Base-by-base conservation (phyloP, 768 basidiomycete genomes). In the Leucosporidium yakuticum region DNA sequence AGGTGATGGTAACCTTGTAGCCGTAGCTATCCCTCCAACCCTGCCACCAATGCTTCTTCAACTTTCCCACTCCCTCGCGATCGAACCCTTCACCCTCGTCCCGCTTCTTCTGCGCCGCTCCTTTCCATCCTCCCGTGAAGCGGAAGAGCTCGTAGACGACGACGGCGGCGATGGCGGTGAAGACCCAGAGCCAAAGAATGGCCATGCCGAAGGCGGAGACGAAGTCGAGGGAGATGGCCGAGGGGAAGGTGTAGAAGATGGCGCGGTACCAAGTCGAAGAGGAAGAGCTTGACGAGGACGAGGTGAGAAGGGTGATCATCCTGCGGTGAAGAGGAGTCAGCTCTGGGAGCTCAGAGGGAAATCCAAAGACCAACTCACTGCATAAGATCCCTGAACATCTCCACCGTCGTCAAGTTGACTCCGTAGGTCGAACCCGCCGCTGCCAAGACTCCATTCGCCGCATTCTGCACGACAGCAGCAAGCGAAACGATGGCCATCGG, bases 141-240 rank as follows among this genome's bases (percentile, higher is more conserved):
- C 81, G 81, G 69, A 82, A 81, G 75, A 90, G 88, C 64, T 82
- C 81, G 76, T 81, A 87, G 9, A 90, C 81, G 17, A 87, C 79
- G 25, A 80, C 27, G 4, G 75, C 4, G 36, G 85, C 80, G 44
- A 89, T 74, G 44, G 77, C 64, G 80, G 87, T 83, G 69, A 88
- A 84, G 44, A 86, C 76, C 29, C 83, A 64, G 29, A 91, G 82
- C 70, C 86, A 84, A 31, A 87, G 71, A 8, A 89, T 78, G 0
- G 87, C 86, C 74, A 85, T 82, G 20, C 83, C 79, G 23, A 86
- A 78, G 8, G 84, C 83, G 1, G 86, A 82, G 0, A 84, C 85
- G 65, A 91, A 86, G 75, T 90, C 89, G 62, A 90, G 80, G 15
- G 88, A 88, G 48, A 90, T 79, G 25, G 89, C 75, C 68, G 89